Base-by-base conservation (phyloP, 306 rosid genomes). In the Lathyrus sativus region DNA sequence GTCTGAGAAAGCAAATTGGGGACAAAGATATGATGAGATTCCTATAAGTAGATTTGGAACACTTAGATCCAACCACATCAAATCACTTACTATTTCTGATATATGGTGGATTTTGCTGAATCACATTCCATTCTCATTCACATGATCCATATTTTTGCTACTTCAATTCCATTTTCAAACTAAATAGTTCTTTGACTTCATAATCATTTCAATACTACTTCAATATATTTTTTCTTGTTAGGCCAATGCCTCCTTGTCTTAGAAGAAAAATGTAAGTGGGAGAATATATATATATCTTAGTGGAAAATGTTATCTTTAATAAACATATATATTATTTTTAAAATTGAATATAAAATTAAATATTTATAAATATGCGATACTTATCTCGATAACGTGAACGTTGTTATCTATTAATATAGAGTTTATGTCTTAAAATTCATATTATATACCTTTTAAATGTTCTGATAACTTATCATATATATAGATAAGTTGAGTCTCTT, bases 51-150 rank as follows among this genome's bases (percentile, higher is more conserved):
- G 29, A 50, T 50, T 50, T 50, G 56, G 56, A 18, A 50, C 56
- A 18, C 56, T 50, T 18, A 50, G 56, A 50, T 50, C 56, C 56
- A 50, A 50, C 56, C 28, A 50, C 28, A 50, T 50, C 29, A 11
- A 1, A 4, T 49, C 55, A 49, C 28, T 7, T 55, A 24, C 17
- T 26, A 54, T 35, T 7, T 4, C 6, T 33, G 38, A 33, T 33
- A 11, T 55, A 56, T 28, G 18, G 39, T 56, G 41, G 39, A 13
- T 22, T 54, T 61, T 80, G 72, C 74, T 53, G 78, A 75, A 75
- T 80, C 84, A 71, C 7, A 6, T 66, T 56, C 59, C 78, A 75
- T 58, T 75, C 29, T 70, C 22, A 31, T 42, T 9, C 12, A n/a
- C 24, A 15, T 7, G 31, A 18, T 62, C 9, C 3, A 54, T 31